phyloP scores from a whole-genome alignment of 148 eudicot genomes.

The Tetragonia tetragonoides region DNA sequence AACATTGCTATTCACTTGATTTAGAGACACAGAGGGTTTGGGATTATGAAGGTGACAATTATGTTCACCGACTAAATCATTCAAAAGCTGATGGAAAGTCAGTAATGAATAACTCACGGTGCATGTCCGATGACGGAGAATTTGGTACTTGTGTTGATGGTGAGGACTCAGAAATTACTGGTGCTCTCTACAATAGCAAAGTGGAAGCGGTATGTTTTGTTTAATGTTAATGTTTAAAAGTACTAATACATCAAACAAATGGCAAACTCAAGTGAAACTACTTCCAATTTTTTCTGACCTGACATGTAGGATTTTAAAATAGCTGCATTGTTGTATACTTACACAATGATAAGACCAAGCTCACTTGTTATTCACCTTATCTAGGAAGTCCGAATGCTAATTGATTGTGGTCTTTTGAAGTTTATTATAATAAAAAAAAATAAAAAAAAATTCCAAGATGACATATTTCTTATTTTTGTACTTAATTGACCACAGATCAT shows the following conservation, averaged over 20 bases:
- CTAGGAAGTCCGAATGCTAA: not conserved
- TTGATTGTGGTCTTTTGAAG: not conserved
- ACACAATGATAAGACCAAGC: not conserved
- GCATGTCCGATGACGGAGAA: conserved; percentile 57
- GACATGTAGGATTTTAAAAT: not conserved
- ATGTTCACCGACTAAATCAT: conserved; percentile 89
- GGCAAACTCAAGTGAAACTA: not conserved
- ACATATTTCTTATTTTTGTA: conserved; percentile 2
- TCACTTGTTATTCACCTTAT: not conserved
- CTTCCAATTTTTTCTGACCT: not conserved
- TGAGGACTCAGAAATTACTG: conserved; percentile 68
- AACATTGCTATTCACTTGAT: conserved; percentile 88
- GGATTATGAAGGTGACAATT: conserved; percentile 92
- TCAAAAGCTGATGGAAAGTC: conserved; percentile 80
- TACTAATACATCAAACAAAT: not conserved
- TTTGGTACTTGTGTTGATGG: conserved; percentile 61
- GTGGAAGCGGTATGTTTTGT: conserved; percentile 60
- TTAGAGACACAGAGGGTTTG: conserved; percentile 86
- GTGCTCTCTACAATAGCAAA: conserved; percentile 81
- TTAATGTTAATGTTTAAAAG: not conserved
- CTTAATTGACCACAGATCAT: conserved; percentile 43
- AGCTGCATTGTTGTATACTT: not conserved
- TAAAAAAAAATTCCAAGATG: not conserved
- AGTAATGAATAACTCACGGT: conserved; percentile 36
- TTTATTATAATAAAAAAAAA: not conserved